phyloP scores from a whole-genome alignment of 768 basidiomycete genomes.

The Coprinopsis marcescibilis region DNA sequence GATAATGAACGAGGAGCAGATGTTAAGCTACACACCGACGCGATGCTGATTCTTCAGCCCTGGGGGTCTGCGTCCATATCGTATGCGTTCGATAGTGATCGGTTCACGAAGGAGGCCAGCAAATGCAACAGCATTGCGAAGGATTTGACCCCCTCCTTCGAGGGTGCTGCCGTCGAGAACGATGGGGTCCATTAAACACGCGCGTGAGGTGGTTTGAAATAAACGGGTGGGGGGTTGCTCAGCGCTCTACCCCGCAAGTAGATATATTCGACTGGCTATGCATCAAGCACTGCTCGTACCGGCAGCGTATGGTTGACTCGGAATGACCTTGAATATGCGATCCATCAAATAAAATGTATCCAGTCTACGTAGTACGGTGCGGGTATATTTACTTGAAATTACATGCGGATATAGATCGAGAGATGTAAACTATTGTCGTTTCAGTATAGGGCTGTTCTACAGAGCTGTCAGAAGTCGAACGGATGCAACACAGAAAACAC shows the following conservation, averaged over 20 bases:
- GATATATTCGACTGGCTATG: background rate
- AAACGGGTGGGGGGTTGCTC: too few species aligned
- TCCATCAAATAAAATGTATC: too few species aligned
- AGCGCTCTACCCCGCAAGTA: too few species aligned
- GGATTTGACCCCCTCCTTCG: conserved; percentile 66
- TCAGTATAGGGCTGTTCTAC: conserved; percentile 19
- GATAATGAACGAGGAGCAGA: background rate
- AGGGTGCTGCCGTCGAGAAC: conserved; percentile 39
- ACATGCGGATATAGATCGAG: conserved; percentile 2
- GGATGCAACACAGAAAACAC: background rate
- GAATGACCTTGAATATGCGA: too few species aligned
- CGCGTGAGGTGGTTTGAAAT: too few species aligned
- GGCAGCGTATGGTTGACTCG: background rate
- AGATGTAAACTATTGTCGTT: conserved; percentile 10
- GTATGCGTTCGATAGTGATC: conserved; percentile 55
- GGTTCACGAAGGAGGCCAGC: conserved; percentile 61
- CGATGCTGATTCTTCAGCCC: conserved; percentile 72
- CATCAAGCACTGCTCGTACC: background rate
- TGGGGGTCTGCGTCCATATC: conserved; percentile 49
- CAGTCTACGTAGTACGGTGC: background rate
- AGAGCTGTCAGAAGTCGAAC: background rate
- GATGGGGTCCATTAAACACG: conserved; percentile 1
- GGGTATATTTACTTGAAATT: conserved; percentile 2
- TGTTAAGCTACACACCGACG: conserved; percentile 39
- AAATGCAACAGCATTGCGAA: conserved; percentile 63